Base-by-base conservation (phyloP, 2,329 filamentous ascomycete species). In the Penicillium brasilianum region DNA sequence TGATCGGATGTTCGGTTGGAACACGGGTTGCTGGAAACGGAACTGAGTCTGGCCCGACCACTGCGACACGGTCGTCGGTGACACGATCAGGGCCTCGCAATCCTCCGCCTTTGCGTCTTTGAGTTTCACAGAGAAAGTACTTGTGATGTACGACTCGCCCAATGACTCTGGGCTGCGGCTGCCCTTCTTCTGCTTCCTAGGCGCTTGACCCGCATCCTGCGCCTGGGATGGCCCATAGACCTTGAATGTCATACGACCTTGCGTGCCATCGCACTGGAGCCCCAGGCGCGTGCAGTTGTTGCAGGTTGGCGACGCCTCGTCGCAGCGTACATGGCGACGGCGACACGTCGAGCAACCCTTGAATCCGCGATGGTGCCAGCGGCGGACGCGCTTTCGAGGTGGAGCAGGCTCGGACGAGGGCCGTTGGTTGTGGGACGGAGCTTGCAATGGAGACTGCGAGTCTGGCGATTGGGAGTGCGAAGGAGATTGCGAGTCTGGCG, bases 361-460 rank as follows among this genome's bases (percentile, higher is more conserved):
- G 56, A 79, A 79, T 9, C 76, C 76, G 34, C 77, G 75, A 49
- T 77, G 76, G 65, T 78, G 77, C 77, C 77, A 79, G 67, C 73
- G 68, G 28, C 74, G 74, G 50, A 75, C 72, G 57, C 74, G 73
- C 60, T 75, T 76, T 48, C 69, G 67, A 16, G 69, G 67, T 50
- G 71, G 65, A 52, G 68, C 63, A 52, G 61, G 32, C 22, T 34
- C 48, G 34, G 37, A 43, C 5, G 41, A 14, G 41, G 53, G 41
- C 6, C 11, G 52, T 43, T 28, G 25, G 14, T 14, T 10, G 13
- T 14, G 30, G 18, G 52, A 43, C 11, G 36, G 39, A 6, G 25
- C 10, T 10, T 44, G 41, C 18, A 30, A 46, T 8, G 41, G 41
- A 48, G 30, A 48, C 36, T 49, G 57, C 14, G 60, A 60, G 25